These are phyloP conservation scores for Vitis hybrid DNA, from an alignment of 177 flowering plant species.

Conservation along the genomic window DNA sequence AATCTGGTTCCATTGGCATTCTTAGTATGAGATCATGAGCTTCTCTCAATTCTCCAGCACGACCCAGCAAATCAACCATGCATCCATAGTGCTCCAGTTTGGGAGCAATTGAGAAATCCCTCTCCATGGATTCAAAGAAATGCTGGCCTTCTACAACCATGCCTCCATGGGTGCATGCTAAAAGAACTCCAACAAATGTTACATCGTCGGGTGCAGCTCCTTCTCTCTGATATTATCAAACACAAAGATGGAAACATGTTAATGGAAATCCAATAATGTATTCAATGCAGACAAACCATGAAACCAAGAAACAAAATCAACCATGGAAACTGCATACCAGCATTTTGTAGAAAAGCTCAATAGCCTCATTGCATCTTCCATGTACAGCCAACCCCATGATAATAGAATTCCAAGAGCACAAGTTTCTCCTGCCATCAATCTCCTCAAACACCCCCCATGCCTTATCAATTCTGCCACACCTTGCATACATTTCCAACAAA, in stretches of 20 bases:
- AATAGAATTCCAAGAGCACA: slow-evolving; percentile 90
- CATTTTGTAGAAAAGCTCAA: slow-evolving; percentile 63
- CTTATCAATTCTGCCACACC: slow-evolving; percentile 65
- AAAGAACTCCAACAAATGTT: slow-evolving; percentile 75
- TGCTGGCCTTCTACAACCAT: slow-evolving; percentile 49
- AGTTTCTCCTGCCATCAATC: slow-evolving; percentile 48
- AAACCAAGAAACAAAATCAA: background rate
- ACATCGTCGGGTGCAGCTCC: slow-evolving; percentile 70
- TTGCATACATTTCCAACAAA: slow-evolving; percentile 78
- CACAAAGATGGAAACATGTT: background rate
- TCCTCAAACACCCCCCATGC: slow-evolving; percentile 60
- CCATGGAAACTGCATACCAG: slow-evolving; percentile 39
- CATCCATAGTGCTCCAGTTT: slow-evolving; percentile 87
- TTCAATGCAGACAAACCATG: background rate
- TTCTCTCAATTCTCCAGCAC: slow-evolving; percentile 63
- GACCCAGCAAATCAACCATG: slow-evolving; percentile 88
- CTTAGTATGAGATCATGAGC: slow-evolving; percentile 58
- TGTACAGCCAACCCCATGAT: slow-evolving; percentile 86
- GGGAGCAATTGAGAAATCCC: slow-evolving; percentile 39
- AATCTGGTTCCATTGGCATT: slow-evolving; percentile 85
- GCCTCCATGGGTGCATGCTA: slow-evolving; percentile 88
- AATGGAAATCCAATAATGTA: background rate
- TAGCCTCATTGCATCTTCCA: slow-evolving; percentile 60
- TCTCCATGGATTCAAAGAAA: slow-evolving; percentile 58
- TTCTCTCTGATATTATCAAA: slow-evolving; percentile 29